Evolutionary conservation across 163 green algal species (phyloP), one percentile per base, ranked within the genome.

Genomic region (Volvox carteri): DNA sequence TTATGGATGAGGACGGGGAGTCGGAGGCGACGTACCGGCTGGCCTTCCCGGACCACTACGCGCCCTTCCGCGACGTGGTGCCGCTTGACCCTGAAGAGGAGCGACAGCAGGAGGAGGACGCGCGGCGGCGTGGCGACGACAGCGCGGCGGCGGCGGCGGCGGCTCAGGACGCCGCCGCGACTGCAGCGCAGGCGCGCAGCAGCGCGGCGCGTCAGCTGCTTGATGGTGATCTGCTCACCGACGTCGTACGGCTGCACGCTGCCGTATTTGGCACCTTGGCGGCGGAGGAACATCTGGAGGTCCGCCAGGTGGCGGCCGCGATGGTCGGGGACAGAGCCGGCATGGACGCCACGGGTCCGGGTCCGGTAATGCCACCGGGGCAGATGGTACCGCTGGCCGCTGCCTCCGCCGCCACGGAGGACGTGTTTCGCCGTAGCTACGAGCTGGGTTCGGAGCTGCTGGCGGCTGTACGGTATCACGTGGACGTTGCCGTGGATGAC

Each of bases 51-150:
- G 94, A 98, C 87, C 92, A 96, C 65, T 94, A 86, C 35, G 90
- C 90, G 0, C 80, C 92, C 3, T 99, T 98, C 93, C 92, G 91
- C 42, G 96, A 99, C 89, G 73, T 99, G 72, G 83, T 68, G n/a
- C 54, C 44, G 52, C 72, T 68, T 16, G 79, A 86, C 58, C 72
- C 81, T 42, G 74, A 74, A 18, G 86, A 87, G 60, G 46, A 62
- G 54, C 52, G 76, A n/a, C 85, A 88, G 54, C 60, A 60, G 21
- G 65, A 85, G n/a, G 42, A 79, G 44, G 73, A 28, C 16, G 28
- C 41, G 50, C 19, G 33, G 62, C 25, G 86, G 35, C 4, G 80
- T 19, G 65, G 7, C 86, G 58, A 21, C 44, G 81, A 18, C 3
- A n/a, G n/a, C n/a, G n/a, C n/a, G n/a, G n/a, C n/a, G n/a, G n/a